These are phyloP conservation scores for Clavispora phyllophila DNA, from an alignment of 805 yeast genomes.

Conservation along the genomic window DNA sequence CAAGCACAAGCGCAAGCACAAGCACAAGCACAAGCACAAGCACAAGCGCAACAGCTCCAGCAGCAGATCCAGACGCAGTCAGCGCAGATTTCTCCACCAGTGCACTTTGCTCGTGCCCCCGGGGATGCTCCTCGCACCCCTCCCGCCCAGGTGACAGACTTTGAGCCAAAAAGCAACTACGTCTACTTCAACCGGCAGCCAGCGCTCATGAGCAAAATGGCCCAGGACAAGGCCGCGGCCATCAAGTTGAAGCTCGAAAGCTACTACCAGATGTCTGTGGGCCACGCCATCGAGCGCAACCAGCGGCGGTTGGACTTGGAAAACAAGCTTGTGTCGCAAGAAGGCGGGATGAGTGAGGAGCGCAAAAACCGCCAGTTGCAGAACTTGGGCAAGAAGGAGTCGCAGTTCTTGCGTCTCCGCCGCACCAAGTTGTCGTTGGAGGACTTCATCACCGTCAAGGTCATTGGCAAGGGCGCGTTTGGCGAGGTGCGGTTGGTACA, in stretches of 20 bases:
- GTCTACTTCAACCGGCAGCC: slow-evolving; percentile 82
- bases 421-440: slow-evolving; percentile 78
- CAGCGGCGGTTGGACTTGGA: slow-evolving; percentile 87
- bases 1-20: background rate
- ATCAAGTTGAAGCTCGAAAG: slow-evolving; percentile 78
- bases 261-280: slow-evolving; percentile 77
- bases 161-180: slow-evolving; percentile 9
- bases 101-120: background rate
- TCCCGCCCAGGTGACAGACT: slow-evolving; percentile 5
- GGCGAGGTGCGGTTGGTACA: slow-evolving; percentile 96
- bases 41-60: background rate
- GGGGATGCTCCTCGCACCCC: slow-evolving; percentile 9
- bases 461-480: slow-evolving; percentile 93
- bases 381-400: slow-evolving; percentile 81
- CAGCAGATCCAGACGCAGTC: background rate
- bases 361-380: slow-evolving; percentile 77
- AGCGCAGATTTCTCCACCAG: background rate
- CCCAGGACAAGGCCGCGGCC: slow-evolving; percentile 83
- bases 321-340: slow-evolving; percentile 58
- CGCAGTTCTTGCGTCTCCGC: slow-evolving; percentile 77
- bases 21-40: background rate
- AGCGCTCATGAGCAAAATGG: slow-evolving; percentile 60
- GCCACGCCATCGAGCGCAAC: slow-evolving; percentile 92
- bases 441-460: slow-evolving; percentile 86
- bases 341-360: slow-evolving; percentile 67